Percentiles rank a stretch among this genome's conserved stretches.
phyloP scores from a whole-genome alignment of 169 alveolate species.

The Eimeria praecox region DNA sequence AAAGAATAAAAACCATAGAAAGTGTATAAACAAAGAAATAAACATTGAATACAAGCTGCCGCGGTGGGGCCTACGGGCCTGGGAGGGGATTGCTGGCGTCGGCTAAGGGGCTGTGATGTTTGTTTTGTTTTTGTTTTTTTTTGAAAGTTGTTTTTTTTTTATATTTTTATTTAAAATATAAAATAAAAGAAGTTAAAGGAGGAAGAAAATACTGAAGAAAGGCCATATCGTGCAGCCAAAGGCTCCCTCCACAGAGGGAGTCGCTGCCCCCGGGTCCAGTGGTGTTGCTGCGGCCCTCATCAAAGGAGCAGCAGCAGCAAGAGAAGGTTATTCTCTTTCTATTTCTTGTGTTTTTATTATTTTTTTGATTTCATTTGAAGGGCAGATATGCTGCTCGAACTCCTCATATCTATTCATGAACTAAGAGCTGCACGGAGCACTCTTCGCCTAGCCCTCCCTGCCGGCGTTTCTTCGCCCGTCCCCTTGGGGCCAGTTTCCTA shows the following conservation, averaged over 20 bases:
- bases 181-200: not conserved
- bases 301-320: not conserved
- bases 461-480: not conserved
- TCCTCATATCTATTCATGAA: not conserved
- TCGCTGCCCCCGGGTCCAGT: slow-evolving; percentile 4
- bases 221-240: not conserved
- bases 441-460: not conserved
- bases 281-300: not conserved
- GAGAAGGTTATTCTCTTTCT: not conserved
- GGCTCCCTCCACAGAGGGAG: not conserved
- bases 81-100: not conserved
- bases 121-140: not conserved
- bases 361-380: not conserved
- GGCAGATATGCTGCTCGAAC: not conserved
- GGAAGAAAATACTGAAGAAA: not conserved
- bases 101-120: not conserved
- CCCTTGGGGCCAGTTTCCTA: not conserved
- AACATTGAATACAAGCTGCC: too few species aligned
- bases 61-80: not conserved
- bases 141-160: not conserved
- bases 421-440: not conserved
- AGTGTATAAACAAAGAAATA: too few species aligned
- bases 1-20: not conserved
- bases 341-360: not conserved
- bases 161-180: not conserved